Evolutionary conservation across 257 asterid species (phyloP).

Genomic region (Solanum lycopersicoides): DNA sequence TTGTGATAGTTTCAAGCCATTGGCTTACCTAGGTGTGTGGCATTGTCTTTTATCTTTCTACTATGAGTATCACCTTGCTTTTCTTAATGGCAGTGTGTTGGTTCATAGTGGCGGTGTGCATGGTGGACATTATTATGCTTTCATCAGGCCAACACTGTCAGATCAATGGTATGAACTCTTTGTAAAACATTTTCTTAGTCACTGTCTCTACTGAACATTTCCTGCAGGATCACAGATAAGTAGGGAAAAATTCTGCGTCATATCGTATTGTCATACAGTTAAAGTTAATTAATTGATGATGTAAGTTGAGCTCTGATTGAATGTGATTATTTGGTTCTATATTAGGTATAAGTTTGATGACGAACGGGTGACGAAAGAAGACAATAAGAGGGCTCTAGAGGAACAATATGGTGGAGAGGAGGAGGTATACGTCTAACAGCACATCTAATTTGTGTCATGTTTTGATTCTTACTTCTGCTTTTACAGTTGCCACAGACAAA

Average conservation of each 20-base stretch:
- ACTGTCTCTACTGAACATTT: background rate
- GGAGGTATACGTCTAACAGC: constrained; percentile 42
- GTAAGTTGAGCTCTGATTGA: background rate
- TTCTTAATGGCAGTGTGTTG: constrained; percentile 59
- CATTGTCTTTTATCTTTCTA: background rate
- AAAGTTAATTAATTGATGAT: background rate
- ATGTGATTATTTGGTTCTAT: constrained; percentile 13
- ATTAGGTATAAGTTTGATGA: constrained; percentile 93
- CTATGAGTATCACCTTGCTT: background rate
- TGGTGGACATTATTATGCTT: constrained; percentile 98
- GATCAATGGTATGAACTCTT: constrained; percentile 67
- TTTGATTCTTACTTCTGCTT: background rate
- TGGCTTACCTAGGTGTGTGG: background rate
- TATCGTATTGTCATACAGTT: background rate
- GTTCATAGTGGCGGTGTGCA: constrained; percentile 98
- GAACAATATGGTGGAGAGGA: constrained; percentile 99
- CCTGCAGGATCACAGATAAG: background rate
- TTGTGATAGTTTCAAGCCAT: background rate
- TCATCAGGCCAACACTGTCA: constrained; percentile 89
- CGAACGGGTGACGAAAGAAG: constrained; percentile 98
- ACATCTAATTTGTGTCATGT: background rate
- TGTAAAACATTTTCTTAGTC: background rate
- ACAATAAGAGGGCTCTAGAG: constrained; percentile 83
- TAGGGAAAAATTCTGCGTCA: background rate
- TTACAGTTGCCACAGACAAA: constrained; percentile 83